Evolutionary conservation across 2,329 filamentous ascomycete genomes (phyloP), one percentile per base, ranked within the genome.

Genomic region (Ceratocystis alfenasii): DNA sequence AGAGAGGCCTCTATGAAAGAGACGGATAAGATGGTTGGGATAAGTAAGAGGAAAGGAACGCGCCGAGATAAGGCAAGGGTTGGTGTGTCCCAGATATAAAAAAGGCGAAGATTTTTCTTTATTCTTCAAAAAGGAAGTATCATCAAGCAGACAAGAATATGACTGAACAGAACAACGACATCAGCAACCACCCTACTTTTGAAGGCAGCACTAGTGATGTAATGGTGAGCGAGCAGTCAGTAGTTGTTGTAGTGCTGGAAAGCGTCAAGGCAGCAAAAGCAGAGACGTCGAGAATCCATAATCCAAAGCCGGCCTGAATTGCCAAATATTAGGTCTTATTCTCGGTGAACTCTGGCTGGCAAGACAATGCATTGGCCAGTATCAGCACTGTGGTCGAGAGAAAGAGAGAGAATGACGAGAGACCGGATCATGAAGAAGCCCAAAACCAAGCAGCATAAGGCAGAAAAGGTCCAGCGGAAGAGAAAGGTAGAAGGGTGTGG

Each of bases 241-340:
- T 61, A 67, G 28, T 44, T 25, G 36, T 41, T 41, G 65, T 55
- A 53, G 63, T 67, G 45, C 60, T 63, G 45, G 61, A 57, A 45
- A 62, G 50, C 57, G 50, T 67, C 60, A 57, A 50, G 46, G 64
- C 50, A 65, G 64, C 55, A 63, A 46, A 65, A 67, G 63, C 36
- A 63, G 61, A 65, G 61, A 60, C 63, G 66, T 60, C 45, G 64
- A 65, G 60, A 65, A 67, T 67, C 66, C 66, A 67, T 67, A 67
- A 67, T 67, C 66, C 50, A 65, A 20, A 62, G 57, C 55, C 62
- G 62, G 65, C 62, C 65, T 63, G 50, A 46, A 60, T 60, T 64
- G 65, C 62, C 62, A 62, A 61, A 64, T 46, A 55, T 25, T 25
- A 48, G 62, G 55, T 48, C 22, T 44, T 64, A 64, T 64, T 61